These are phyloP conservation scores for Cladobotryum mycophilum DNA, from an alignment of 2,329 filamentous ascomycete genomes.

Conservation along the genomic window DNA sequence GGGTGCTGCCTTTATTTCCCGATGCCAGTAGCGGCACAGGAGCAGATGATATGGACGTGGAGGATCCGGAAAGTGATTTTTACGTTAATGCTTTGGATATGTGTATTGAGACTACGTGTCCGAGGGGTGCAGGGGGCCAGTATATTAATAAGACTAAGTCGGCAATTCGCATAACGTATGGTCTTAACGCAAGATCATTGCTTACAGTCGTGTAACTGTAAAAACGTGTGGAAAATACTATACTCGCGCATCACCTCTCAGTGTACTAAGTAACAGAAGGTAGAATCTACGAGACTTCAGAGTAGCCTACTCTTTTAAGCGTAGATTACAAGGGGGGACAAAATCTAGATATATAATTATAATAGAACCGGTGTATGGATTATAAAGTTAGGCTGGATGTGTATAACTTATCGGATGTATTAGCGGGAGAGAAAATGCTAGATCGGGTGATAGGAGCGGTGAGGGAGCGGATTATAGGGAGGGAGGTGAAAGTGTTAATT, in stretches of 20 bases:
- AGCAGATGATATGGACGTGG: conserved; percentile 59
- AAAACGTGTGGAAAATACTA: conserved; percentile 79
- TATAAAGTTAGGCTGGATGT: conserved; percentile 76
- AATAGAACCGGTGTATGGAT: conserved; percentile 75
- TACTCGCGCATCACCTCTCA: conserved; percentile 75
- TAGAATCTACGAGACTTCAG: conserved; percentile 66
- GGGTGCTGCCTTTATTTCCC: conserved; percentile 83
- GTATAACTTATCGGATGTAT: conserved; percentile 71
- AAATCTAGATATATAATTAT: conserved; percentile 88
- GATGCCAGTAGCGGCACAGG: conserved; percentile 43
- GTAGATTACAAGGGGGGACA: conserved; percentile 84
- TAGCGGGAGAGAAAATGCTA: conserved; percentile 65
- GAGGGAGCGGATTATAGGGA: conserved; percentile 65
- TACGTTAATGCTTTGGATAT: conserved; percentile 84
- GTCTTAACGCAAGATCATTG: conserved; percentile 91
- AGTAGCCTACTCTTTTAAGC: conserved; percentile 73
- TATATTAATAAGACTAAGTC: conserved; percentile 99
- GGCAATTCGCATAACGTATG: conserved; percentile 82
- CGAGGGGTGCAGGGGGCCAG: conserved; percentile 86
- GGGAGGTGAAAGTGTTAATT: conserved; percentile 66
- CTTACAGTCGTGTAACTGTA: conserved; percentile 83
- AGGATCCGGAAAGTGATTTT: conserved; percentile 86
- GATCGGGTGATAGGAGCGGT: conserved; percentile 77
- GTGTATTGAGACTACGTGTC: conserved; percentile 79
- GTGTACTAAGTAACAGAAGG: conserved; percentile 75